These are phyloP conservation scores for Clarkia xantiana DNA, from an alignment of 345 rosid species.

Conservation along the genomic window DNA sequence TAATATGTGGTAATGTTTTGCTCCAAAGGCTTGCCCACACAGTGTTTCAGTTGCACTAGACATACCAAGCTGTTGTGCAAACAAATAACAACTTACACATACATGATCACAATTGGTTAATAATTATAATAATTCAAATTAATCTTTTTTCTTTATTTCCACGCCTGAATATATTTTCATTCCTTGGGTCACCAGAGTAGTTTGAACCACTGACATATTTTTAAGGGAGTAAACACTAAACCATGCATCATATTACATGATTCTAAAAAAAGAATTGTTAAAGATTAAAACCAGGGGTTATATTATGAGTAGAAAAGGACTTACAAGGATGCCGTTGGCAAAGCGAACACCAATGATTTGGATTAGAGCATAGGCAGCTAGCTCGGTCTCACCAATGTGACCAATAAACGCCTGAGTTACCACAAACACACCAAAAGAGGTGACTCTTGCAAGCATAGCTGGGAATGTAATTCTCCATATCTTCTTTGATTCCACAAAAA, in stretches of 20 bases:
- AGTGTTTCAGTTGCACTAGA: constrained; percentile 49
- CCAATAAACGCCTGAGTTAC: constrained; percentile 20
- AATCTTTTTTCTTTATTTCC: no score
- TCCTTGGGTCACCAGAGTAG: no score
- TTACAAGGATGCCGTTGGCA: constrained; percentile 17
- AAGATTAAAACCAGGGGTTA: no score
- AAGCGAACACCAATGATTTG: constrained; percentile 16
- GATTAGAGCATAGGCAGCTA: constrained; percentile 21
- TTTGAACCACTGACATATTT: no score
- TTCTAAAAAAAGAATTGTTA: no score
- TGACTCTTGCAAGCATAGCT: constrained; percentile 10
- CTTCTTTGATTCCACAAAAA: constrained; percentile 20
- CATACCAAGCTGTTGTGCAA: constrained; percentile 61
- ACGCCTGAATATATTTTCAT: no score
- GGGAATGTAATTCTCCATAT: constrained; percentile 23
- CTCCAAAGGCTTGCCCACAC: constrained; percentile 56
- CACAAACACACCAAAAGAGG: constrained; percentile 13
- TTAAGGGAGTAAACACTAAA: no score
- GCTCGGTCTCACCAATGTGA: constrained; percentile 17
- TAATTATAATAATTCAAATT: no score
- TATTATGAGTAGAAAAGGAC: no score
- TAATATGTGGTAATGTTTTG: constrained; percentile 45
- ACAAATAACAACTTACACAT: no score
- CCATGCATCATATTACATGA: no score
- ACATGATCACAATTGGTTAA: no score